These are phyloP conservation scores for Diplosphaera chodatii DNA, from an alignment of 139 green algal genomes.

Conservation along the genomic window DNA sequence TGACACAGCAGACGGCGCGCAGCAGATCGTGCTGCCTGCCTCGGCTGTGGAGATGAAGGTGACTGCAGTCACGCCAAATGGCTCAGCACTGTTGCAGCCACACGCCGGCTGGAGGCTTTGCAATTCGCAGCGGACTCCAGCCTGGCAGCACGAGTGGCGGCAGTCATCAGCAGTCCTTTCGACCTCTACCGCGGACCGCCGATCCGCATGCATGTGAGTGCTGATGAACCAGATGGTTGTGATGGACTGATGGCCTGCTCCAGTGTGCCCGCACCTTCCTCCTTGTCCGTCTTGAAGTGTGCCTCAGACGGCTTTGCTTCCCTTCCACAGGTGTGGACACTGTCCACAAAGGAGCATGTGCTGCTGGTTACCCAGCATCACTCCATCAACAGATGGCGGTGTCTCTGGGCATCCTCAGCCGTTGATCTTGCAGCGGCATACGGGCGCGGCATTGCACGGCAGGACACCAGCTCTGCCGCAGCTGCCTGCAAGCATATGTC, in stretches of 20 bases:
- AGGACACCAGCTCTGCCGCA: background rate
- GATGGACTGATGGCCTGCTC: too few relatives aligned
- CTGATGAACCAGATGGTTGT: too few relatives aligned
- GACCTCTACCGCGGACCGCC: too few relatives aligned
- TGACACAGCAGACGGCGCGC: too few relatives aligned
- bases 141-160: too few relatives aligned
- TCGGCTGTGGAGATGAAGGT: background rate
- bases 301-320: background rate
- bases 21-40: background rate
- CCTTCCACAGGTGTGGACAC: background rate
- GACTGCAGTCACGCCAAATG: too few relatives aligned
- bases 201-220: too few relatives aligned
- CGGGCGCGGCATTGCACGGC: background rate
- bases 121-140: too few relatives aligned
- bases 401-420: background rate
- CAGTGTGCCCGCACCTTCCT: too few relatives aligned
- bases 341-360: background rate
- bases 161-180: too few relatives aligned
- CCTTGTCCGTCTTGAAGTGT: background rate
- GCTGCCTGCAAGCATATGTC: background rate
- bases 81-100: too few relatives aligned
- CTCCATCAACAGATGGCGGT: slow-evolving; percentile 5
- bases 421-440: background rate
- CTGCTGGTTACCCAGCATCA: slow-evolving; percentile 1
- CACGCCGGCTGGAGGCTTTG: too few relatives aligned